Percentiles rank a stretch among this genome's conserved stretches.
These are phyloP conservation scores for Cryptomeria japonica DNA, from an alignment of 75 land plant species.

Conservation along the genomic window DNA sequence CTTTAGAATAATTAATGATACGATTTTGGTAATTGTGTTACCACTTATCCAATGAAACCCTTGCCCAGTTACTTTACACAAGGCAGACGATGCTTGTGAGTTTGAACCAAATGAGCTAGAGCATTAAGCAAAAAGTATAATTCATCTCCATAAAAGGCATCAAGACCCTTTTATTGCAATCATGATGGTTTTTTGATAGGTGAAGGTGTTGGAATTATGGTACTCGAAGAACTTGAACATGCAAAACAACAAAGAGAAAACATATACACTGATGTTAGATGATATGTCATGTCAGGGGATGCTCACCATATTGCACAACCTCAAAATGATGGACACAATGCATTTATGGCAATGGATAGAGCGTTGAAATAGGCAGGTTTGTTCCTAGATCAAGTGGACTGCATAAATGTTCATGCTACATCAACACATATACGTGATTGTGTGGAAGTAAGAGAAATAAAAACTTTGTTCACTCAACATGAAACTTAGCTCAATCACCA, in stretches of 20 bases:
- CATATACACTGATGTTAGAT: slow-evolving; percentile 63
- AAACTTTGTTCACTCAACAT: too few species aligned
- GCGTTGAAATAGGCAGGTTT: slow-evolving; percentile 60
- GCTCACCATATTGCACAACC: slow-evolving; percentile 98
- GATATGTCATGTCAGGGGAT: slow-evolving; percentile 57
- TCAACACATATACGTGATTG: too few species aligned
- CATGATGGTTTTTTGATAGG: slow-evolving; percentile 99
- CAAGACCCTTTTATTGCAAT: slow-evolving; percentile 89
- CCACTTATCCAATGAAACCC: too few species aligned
- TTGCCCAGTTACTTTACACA: too few species aligned
- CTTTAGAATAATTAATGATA: too few species aligned
- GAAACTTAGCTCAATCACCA: too few species aligned
- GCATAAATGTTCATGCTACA: too few species aligned
- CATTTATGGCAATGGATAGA: slow-evolving; percentile 84
- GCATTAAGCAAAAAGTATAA: slow-evolving; percentile 91
- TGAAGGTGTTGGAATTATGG: slow-evolving; percentile 95
- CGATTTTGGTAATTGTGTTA: too few species aligned
- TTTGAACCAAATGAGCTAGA: too few species aligned
- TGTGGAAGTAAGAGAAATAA: too few species aligned
- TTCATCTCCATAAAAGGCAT: slow-evolving; percentile 59
- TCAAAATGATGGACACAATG: slow-evolving; percentile 78
- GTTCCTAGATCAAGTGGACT: too few species aligned
- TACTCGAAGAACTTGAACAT: slow-evolving; percentile 94
- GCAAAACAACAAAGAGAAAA: slow-evolving; percentile 86
- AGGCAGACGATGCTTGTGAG: too few species aligned